A percentile compares a stretch with the other conserved stretches of the same genome.
Conservation (phyloP, 163 green algal species). For the Smithsoniella earleae region DNA sequence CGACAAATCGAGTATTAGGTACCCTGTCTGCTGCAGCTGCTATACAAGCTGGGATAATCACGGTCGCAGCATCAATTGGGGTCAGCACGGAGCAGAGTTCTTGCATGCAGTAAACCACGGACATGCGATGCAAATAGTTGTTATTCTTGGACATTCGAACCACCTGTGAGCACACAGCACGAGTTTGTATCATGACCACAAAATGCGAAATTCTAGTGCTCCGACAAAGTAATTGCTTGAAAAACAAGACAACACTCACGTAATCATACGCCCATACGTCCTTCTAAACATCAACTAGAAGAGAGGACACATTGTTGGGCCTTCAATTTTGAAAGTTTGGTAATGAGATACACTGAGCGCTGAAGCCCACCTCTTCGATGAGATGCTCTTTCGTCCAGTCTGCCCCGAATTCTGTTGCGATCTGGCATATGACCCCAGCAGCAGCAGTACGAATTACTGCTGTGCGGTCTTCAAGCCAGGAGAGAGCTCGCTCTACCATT, state of each 20-base stretch:
- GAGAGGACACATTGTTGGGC: background rate
- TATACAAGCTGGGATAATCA: background rate
- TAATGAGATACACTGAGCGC: background rate
- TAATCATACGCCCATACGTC: too few species aligned
- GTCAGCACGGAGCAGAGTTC: background rate
- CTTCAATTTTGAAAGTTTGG: background rate
- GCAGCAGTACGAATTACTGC: conserved; percentile 14
- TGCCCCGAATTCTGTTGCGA: conserved; percentile 72
- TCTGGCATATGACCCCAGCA: conserved; percentile 4
- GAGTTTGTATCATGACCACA: background rate
- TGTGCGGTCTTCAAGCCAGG: conserved; percentile 17
- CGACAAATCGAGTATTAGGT: conserved; percentile 21
- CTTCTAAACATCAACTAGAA: background rate
- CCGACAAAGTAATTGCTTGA: too few species aligned
- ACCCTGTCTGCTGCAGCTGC: background rate
- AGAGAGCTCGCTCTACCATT: conserved; percentile 3
- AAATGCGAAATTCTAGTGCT: background rate
- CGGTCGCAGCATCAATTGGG: background rate
- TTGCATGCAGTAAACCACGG: conserved; percentile 8
- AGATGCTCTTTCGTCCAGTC: conserved; percentile 88
- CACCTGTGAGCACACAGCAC: background rate
- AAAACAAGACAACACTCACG: too few species aligned
- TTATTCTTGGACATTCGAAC: background rate
- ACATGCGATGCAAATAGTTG: conserved; percentile 19
- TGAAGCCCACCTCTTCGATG: conserved; percentile 57